Base-by-base conservation (phyloP, 2,329 filamentous ascomycete species). In the Apiospora rasikravindrae region DNA sequence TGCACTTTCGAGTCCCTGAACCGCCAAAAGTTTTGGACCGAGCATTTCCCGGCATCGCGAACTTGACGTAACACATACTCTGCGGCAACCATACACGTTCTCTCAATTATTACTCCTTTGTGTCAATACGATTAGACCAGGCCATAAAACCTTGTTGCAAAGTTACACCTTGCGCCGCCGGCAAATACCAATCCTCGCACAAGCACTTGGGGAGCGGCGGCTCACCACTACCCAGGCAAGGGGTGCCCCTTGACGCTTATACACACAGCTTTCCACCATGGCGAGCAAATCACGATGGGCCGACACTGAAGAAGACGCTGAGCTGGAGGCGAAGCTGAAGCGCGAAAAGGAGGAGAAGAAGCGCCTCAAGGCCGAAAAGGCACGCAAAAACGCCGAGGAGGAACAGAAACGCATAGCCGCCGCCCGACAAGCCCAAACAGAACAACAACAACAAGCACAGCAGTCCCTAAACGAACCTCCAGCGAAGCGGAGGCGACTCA, bases 291-390 rank as follows among this genome's bases (percentile, higher is more conserved):
- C 96, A 69, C 91, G 96, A 82, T 99, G 96, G 96, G 94, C 93
- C 75, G 90, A 95, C 78, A 91, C 93, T 66, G 93, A 94, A 77
- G 94, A 95, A 76, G 95, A 98, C 80, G 90, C 90, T 29, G 93
- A 90, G 61, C 87, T 92, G 57, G 91, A 94, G 73, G 91, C 91
- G 26, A 90, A 91, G 78, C 87, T 91, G 71, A 96, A 93, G 82
- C 89, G 87, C 74, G 94, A 96, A 80, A 98, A 96, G 83, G 94
- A 97, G 83, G 93, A 95, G 78, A 97, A 96, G 87, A 94, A 93
- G 83, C 91, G 93, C 69, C 85, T 90, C 69, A 98, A 96, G 82
- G 92, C 91, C 40, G 93, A 95, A 80, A 97, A 95, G 82, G 92
- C 93, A 76, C 91, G 90, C 72, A 89, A 89, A 78, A 86, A 89